Conservation (phyloP, 2,329 filamentous ascomycete species). For the Microcyclospora tardicrescens region DNA sequence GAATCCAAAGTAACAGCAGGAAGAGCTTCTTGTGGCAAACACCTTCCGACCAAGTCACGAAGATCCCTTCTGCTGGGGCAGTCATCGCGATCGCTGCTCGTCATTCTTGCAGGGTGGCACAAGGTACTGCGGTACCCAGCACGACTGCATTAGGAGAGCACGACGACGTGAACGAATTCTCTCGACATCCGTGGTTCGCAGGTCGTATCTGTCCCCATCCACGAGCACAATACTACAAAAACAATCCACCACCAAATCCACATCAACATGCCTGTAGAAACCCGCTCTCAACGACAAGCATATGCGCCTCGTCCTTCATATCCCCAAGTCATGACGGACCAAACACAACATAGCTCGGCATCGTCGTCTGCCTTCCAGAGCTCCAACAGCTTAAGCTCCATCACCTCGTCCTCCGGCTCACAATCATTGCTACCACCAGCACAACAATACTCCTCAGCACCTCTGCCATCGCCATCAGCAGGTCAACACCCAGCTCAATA, state of each 20-base stretch:
- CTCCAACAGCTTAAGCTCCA: conserved; percentile 30
- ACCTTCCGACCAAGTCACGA: too few relatives aligned
- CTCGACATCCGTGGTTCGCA: too few relatives aligned
- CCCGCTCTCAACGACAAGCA: conserved; percentile 9
- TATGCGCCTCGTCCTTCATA: conserved; percentile 21
- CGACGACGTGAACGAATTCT: too few relatives aligned
- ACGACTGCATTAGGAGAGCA: too few relatives aligned
- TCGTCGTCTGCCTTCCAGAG: conserved; percentile 26
- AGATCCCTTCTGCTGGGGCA: too few relatives aligned
- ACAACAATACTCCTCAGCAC: conserved; percentile 22
- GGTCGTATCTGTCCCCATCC: too few relatives aligned
- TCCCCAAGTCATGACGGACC: conserved; percentile 17
- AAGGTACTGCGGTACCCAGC: too few relatives aligned
- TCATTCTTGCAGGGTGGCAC: too few relatives aligned
- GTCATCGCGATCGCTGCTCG: too few relatives aligned
- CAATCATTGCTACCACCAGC: conserved; percentile 18
- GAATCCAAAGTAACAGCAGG: too few relatives aligned
- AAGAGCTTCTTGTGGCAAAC: too few relatives aligned
- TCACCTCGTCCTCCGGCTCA: conserved; percentile 16
- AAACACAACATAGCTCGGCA: conserved; percentile 7
- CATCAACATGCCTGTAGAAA: conserved; percentile 8
- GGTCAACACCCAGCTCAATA: conserved; percentile 18
- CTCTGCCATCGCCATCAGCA: conserved; percentile 20
- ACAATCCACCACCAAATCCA: not conserved
- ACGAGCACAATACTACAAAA: not conserved